These are phyloP conservation scores for Pseudogymnoascus sp. DNA, from an alignment of 2,329 filamentous ascomycete genomes.

Conservation along the genomic window DNA sequence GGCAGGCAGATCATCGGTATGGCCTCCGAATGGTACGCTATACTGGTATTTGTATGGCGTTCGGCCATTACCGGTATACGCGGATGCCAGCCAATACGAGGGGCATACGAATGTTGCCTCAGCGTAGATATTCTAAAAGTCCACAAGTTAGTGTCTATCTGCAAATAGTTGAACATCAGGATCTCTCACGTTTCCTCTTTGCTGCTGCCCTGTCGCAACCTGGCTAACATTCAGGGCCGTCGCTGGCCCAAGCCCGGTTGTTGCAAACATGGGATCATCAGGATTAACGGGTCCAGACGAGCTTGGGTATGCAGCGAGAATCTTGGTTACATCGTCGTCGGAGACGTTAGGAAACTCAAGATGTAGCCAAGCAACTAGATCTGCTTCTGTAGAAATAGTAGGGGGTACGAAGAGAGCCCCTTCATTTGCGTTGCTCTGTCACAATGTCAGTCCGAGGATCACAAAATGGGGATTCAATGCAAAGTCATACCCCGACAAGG, in stretches of 20 bases:
- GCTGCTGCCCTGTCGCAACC: conserved; percentile 39
- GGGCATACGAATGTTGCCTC: conserved; percentile 46
- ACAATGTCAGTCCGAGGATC: neutral
- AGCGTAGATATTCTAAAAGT: conserved; percentile 35
- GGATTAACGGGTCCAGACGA: conserved; percentile 4
- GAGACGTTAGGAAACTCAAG: conserved; percentile 32
- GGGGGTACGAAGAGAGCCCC: conserved; percentile 31
- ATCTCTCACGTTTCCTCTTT: conserved; percentile 31
- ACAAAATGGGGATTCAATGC: neutral
- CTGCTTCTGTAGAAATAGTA: conserved; percentile 26
- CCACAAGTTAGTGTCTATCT: neutral
- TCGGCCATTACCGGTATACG: conserved; percentile 30
- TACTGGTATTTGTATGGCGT: conserved; percentile 37
- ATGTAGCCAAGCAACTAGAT: conserved; percentile 27
- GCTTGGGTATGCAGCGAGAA: conserved; percentile 21
- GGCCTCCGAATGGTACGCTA: conserved; percentile 29
- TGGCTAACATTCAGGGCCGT: conserved; percentile 35
- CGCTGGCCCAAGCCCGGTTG: conserved; percentile 25
- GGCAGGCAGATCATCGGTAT: conserved; percentile 27
- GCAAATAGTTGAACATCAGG: neutral
- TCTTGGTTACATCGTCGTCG: conserved; percentile 28
- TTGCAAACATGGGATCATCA: conserved; percentile 24
- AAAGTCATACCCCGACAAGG: conserved; percentile 15
- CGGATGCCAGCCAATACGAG: conserved; percentile 41
- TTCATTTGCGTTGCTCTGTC: conserved; percentile 32